Percentiles rank a stretch among this genome's conserved stretches.
Evolutionary conservation across 2,329 filamentous ascomycete genomes (phyloP).

Genomic region (Dichotomopilus funicola): DNA sequence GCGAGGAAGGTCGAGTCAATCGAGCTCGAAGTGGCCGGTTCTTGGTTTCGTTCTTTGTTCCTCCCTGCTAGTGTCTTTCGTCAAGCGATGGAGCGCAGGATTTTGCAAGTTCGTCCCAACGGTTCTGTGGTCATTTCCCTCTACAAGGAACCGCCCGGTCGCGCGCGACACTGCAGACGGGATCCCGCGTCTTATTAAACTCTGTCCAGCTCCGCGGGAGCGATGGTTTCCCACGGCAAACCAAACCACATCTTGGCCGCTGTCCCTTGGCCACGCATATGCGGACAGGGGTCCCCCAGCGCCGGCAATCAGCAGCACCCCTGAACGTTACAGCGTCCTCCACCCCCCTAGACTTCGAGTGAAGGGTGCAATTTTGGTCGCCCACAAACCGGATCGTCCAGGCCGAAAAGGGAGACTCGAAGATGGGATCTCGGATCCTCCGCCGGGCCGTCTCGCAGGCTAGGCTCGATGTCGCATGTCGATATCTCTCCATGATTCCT

Average conservation of each 20-base stretch:
- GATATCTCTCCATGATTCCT: too few relatives aligned
- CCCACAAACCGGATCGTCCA: neutral
- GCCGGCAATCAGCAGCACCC: slow-evolving; percentile 19
- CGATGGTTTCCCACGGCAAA: slow-evolving; percentile 8
- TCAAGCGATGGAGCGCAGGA: neutral
- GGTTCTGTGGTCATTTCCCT: slow-evolving; percentile 13
- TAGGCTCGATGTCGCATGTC: too few relatives aligned
- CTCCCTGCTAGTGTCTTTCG: too few relatives aligned
- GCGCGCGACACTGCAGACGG: slow-evolving; percentile 6
- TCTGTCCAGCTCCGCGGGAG: slow-evolving; percentile 4
- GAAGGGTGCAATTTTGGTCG: slow-evolving; percentile 13
- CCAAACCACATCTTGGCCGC: neutral
- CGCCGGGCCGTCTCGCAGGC: too few relatives aligned
- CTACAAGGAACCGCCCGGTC: slow-evolving; percentile 14
- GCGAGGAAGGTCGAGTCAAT: too few relatives aligned
- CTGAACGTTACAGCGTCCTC: slow-evolving; percentile 10
- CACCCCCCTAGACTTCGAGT: slow-evolving; percentile 15
- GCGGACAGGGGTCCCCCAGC: slow-evolving; percentile 14
- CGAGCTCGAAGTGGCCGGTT: too few relatives aligned
- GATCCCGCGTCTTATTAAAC: slow-evolving; percentile 12
- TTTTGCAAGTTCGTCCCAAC: slow-evolving; percentile 8
- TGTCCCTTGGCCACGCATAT: slow-evolving; percentile 9
- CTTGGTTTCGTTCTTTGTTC: too few relatives aligned
- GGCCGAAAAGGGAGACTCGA: neutral
- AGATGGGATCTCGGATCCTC: too few relatives aligned